Conservation (phyloP, 2,329 filamentous ascomycete species). For the Fusarium illudens region DNA sequence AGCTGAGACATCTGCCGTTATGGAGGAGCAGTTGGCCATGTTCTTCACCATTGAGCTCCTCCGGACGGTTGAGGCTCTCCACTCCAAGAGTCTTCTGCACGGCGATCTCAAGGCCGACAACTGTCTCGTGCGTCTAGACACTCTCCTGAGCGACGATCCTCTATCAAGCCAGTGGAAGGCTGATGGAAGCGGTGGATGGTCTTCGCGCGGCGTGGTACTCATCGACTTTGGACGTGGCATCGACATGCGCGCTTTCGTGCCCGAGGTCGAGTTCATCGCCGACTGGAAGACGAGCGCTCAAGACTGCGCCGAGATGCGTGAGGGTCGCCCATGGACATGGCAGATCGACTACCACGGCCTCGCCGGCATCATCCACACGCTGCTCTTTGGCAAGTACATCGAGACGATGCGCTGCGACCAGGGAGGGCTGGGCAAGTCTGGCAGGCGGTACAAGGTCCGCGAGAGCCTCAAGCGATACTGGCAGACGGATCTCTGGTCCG, state of each 20-base stretch:
- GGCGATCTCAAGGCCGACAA: constrained; percentile 97
- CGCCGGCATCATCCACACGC: constrained; percentile 84
- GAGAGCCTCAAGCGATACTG: constrained; percentile 94
- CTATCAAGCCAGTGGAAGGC: constrained; percentile 74
- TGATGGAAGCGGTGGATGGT: constrained; percentile 81
- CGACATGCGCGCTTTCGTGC: constrained; percentile 85
- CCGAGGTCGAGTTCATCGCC: constrained; percentile 82
- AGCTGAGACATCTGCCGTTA: constrained; percentile 73
- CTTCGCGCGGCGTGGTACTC: constrained; percentile 78
- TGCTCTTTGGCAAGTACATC: constrained; percentile 95
- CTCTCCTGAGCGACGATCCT: constrained; percentile 49
- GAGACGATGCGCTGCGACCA: constrained; percentile 72
- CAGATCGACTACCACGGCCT: constrained; percentile 97
- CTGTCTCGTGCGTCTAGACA: constrained; percentile 84
- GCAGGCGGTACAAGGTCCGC: constrained; percentile 78
- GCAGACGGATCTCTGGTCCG: constrained; percentile 90
- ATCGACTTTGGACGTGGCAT: constrained; percentile 97
- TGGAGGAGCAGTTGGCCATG: constrained; percentile 94
- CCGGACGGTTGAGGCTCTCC: constrained; percentile 87
- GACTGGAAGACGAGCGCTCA: constrained; percentile 91
- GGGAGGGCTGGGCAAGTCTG: constrained; percentile 64
- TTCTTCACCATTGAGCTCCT: constrained; percentile 94
- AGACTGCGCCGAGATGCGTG: constrained; percentile 95
- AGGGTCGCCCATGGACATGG: constrained; percentile 94
- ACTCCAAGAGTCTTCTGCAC: constrained; percentile 81